phyloP scores from a whole-genome alignment of 2,329 filamentous ascomycete species.

The Aureobasidium melanogenum region DNA sequence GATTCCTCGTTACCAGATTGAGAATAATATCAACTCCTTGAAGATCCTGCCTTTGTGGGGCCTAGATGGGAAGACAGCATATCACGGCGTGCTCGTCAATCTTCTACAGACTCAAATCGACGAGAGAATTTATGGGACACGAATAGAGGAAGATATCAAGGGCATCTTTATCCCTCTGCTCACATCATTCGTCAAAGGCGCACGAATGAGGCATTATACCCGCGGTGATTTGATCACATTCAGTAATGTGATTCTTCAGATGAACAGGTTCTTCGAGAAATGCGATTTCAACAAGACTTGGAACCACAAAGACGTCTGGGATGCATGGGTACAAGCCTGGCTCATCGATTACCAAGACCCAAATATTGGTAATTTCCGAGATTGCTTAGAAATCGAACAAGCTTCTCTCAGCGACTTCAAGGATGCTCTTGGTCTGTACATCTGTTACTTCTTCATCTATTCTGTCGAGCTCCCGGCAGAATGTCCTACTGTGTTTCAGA shows the following conservation, averaged over 20 bases:
- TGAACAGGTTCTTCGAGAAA: slow-evolving; percentile 43
- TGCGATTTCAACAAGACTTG: slow-evolving; percentile 42
- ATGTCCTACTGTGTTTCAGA: slow-evolving; percentile 46
- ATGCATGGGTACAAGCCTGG: slow-evolving; percentile 41
- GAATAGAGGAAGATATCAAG: slow-evolving; percentile 38
- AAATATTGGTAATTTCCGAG: slow-evolving; percentile 22
- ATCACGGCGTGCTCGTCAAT: slow-evolving; percentile 47
- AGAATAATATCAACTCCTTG: slow-evolving; percentile 46
- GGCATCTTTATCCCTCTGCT: slow-evolving; percentile 47
- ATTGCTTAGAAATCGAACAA: slow-evolving; percentile 27
- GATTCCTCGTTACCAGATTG: slow-evolving; percentile 46
- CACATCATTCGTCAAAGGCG: slow-evolving; percentile 41
- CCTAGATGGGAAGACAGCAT: slow-evolving; percentile 43
- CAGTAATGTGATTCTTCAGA: slow-evolving; percentile 40
- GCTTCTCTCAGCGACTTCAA: slow-evolving; percentile 27
- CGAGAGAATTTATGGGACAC: slow-evolving; percentile 34
- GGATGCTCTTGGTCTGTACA: slow-evolving; percentile 26
- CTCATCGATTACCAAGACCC: slow-evolving; percentile 35
- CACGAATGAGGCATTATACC: slow-evolving; percentile 37
- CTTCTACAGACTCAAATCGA: slow-evolving; percentile 44
- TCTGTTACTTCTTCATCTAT: slow-evolving; percentile 41
- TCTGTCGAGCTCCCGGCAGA: slow-evolving; percentile 41
- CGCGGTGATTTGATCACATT: slow-evolving; percentile 36
- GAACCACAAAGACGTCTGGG: slow-evolving; percentile 36
- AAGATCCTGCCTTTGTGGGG: slow-evolving; percentile 49